Base-by-base conservation (phyloP, 495 filamentous ascomycete genomes). In the Chaetomium cochliodes region DNA sequence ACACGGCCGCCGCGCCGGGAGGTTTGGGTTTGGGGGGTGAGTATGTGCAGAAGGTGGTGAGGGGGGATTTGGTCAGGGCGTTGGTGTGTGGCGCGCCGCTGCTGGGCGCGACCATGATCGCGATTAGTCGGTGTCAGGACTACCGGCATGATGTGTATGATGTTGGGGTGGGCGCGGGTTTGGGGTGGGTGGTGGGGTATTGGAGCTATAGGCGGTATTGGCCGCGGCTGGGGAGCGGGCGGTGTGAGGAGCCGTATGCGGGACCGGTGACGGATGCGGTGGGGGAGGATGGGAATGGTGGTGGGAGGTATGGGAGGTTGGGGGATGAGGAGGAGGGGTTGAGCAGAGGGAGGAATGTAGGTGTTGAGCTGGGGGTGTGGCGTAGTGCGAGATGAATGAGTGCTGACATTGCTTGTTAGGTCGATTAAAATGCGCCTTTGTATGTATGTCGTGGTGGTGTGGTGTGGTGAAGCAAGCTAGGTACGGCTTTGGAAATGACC, bases 131-230 rank as follows among this genome's bases (percentile, higher is more conserved):
- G 8, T 87, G 91, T 56, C 88, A 96, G 72, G 94, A 99, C 73
- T 99, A 99, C 72, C 78, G 94, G 28, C 94, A 99, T 68, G 96
- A 98, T 73, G 90, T 96, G 5, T 96, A 88, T 56, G 94, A 99
- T 78, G 96, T 99, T 22, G 89, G 85, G 26, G 79, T 80, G 18
- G 94, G 94, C 0, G 87, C 84, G 1, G 64, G 90, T 33, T 79
- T 99, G 15, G 94, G 94, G 2, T 82, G 88, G 66, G 72, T 79
- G 8, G 78, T 97, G 12, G 87, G 90, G 20, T 90, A 89, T 70
- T 96, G 92, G 76, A 92, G 88, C 26, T 98, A 97, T 70, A 78
- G 91, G 65, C 82, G 85, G 62, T 85, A 86, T 63, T 87, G 82
- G 74, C 85, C 84, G 11, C 64, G 78, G 37, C 68, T 86, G 49